These are phyloP conservation scores for Fraxinus sp. DNA, from an alignment of 305 asterid species.

Conservation along the genomic window DNA sequence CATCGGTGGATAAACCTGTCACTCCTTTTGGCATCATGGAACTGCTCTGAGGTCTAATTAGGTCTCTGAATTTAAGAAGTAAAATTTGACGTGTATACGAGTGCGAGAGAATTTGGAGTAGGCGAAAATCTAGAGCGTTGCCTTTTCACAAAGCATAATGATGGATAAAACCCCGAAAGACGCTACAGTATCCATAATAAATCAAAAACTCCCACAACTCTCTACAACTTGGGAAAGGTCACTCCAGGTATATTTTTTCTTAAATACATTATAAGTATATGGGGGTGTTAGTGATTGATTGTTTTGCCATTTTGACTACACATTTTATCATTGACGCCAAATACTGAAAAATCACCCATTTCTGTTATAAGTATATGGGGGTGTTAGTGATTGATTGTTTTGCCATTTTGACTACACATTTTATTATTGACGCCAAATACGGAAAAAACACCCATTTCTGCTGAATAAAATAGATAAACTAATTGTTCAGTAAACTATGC, in stretches of 20 bases:
- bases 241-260: neutral
- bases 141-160: neutral
- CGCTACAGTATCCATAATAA: neutral
- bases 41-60: neutral
- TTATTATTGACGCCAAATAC: too few relatives aligned
- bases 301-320: neutral
- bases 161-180: neutral
- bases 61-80: neutral
- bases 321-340: neutral
- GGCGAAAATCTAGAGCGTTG: neutral
- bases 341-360: neutral
- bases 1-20: neutral
- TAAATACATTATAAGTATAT: neutral
- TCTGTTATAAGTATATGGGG: too few relatives aligned
- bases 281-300: neutral
- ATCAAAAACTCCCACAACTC: neutral
- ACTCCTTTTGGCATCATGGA: neutral
- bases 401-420: too few relatives aligned
- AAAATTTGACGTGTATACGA: neutral
- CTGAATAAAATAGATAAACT: neutral
- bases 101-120: neutral
- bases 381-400: too few relatives aligned
- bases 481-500: neutral
- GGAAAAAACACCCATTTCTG: neutral
- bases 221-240: neutral